phyloP scores from a whole-genome alignment of 2,329 filamentous ascomycete species.

The Ilyonectria destructans region DNA sequence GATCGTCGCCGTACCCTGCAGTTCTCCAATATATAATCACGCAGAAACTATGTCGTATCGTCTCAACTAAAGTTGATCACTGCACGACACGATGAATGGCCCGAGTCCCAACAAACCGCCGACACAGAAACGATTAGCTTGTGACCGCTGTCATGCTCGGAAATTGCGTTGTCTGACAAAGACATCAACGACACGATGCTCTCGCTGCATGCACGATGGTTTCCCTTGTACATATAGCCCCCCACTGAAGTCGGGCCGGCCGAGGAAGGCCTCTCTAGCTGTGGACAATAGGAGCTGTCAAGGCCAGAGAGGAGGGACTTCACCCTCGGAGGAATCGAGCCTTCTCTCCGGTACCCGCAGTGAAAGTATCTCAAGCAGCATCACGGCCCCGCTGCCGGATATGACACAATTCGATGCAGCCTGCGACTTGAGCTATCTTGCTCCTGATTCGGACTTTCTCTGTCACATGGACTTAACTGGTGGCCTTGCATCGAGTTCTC shows the following conservation, averaged over 20 bases:
- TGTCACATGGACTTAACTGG: not conserved
- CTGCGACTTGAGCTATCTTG: not conserved
- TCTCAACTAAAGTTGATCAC: not conserved
- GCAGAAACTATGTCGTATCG: not conserved
- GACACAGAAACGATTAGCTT: not conserved
- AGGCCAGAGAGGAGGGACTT: not conserved
- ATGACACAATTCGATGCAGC: not conserved
- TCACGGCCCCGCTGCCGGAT: not conserved
- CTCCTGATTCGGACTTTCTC: not conserved
- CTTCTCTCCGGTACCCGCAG: not conserved
- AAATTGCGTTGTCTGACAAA: not conserved
- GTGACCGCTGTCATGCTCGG: not conserved
- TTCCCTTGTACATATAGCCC: constrained; percentile 1
- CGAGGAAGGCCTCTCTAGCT: not conserved
- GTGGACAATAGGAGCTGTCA: not conserved
- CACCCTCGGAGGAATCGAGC: not conserved
- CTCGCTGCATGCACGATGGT: not conserved
- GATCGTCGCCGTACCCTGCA: too few relatives aligned
- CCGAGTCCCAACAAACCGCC: not conserved
- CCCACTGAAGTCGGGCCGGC: not conserved
- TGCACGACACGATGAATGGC: not conserved
- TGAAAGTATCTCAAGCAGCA: not conserved
- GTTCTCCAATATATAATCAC: too few relatives aligned
- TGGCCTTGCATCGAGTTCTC: not conserved
- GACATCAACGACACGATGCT: not conserved